Base-by-base conservation (phyloP, 495 filamentous ascomycete species). In the Aspergillus nidulans region DNA sequence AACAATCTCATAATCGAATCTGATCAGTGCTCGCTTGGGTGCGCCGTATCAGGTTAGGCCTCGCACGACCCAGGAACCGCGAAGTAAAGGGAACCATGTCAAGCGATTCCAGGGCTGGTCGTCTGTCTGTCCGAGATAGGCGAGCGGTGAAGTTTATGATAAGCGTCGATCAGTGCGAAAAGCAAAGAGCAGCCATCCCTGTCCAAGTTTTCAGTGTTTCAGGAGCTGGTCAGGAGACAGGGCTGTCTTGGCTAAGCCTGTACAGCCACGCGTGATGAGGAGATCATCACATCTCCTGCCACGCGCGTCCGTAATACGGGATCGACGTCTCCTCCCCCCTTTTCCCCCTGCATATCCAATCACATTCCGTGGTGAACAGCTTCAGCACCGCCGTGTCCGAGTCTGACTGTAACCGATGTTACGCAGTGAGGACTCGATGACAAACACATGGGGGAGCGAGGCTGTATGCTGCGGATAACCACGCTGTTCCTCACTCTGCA, bases 301-400 rank as follows among this genome's bases (percentile, higher is more conserved):
- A 56, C 45, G 46, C 53, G 53, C 53, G 53, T 49, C 53, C 43
- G 53, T 56, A 56, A 56, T 43, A 49, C 45, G 45, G 45, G 46
- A 56, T 56, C 53, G 53, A 56, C 53, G 53, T 39, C 53, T 55
- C 53, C 53, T 45, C 53, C 49, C 45, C 52, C 41, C 34, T 42
- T 56, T 49, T 49, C 9, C 45, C 19, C 1, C 45, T 32, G 26
- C 36, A 40, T 36, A n/a, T 15, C 49, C 49, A 52, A 52, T 52
- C 49, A 52, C 49, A 49, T 49, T 49, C 12, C 13, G 24, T 18
- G 6, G 32, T 38, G 24, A n/a, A 39, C 47, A 39, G 30, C 12
- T 32, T 20, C 13, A 39, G 36, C n/a, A 5, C 24, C 24, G 41
- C 41, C 13, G 16, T 44, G 5, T 39, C 36, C 18, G 36, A 15